Evolutionary conservation across 352 stramenopile species (phyloP).

Genomic region (Globisporangium carolinianum): DNA sequence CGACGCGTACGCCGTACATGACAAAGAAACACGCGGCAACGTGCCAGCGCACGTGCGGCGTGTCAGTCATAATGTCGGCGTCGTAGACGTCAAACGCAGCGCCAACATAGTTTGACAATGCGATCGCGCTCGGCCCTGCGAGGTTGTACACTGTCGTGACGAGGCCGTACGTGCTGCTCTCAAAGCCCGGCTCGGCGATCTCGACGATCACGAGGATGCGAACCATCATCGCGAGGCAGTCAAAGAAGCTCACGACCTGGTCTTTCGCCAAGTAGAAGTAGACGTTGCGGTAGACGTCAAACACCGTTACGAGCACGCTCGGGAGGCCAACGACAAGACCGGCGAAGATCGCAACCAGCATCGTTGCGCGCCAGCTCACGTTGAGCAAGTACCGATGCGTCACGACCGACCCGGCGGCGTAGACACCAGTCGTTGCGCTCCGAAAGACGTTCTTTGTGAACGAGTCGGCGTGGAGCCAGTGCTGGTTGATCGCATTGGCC

Average conservation of each 20-base stretch:
- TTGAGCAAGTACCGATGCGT: conserved; percentile 54
- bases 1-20: conserved; percentile 41
- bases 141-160: conserved; percentile 78
- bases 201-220: conserved; percentile 71
- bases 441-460: conserved; percentile 56
- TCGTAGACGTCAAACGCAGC: conserved; percentile 55
- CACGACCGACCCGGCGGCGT: conserved; percentile 42
- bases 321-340: conserved; percentile 31
- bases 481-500: conserved; percentile 45
- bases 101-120: conserved; percentile 53
- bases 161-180: conserved; percentile 71
- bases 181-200: conserved; percentile 65
- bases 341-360: conserved; percentile 37
- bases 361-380: conserved; percentile 50
- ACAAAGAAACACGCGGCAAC: conserved; percentile 47
- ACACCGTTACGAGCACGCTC: conserved; percentile 38
- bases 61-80: conserved; percentile 44
- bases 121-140: conserved; percentile 46
- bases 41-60: conserved; percentile 42
- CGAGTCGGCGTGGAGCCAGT: conserved; percentile 59
- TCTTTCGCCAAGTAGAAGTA: conserved; percentile 55
- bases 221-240: conserved; percentile 71
- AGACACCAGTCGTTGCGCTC: conserved; percentile 41
- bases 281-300: conserved; percentile 52
- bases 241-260: conserved; percentile 45